Percentiles rank a stretch among this genome's conserved stretches.
phyloP scores from a whole-genome alignment of 2,329 filamentous ascomycete genomes.

The Blastomyces silverae region DNA sequence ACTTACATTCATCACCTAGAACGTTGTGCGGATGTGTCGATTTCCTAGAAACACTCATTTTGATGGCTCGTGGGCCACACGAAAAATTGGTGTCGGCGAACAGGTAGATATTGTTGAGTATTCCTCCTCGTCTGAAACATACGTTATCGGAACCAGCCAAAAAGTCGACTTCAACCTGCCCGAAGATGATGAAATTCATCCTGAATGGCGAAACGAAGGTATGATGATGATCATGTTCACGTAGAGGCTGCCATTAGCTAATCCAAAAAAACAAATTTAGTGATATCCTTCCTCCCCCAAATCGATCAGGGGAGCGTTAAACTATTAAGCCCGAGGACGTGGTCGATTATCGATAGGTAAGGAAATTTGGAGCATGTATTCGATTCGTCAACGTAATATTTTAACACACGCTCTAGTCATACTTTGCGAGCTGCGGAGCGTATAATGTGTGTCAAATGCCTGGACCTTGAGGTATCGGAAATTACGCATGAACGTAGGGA shows the following conservation, averaged over 20 bases:
- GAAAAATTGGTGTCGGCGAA: conserved; percentile 61
- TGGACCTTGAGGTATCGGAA: conserved; percentile 86
- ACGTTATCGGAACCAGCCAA: conserved; percentile 66
- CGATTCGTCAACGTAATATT: not conserved
- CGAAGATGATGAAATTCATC: conserved; percentile 75
- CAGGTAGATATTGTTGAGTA: conserved; percentile 70
- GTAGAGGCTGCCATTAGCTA: conserved; percentile 16
- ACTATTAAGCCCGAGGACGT: conserved; percentile 68
- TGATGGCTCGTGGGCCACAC: conserved; percentile 68
- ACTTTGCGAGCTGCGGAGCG: conserved; percentile 67
- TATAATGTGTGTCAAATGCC: conserved; percentile 71
- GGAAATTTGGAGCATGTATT: conserved; percentile 12
- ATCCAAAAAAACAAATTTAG: conserved; percentile 28
- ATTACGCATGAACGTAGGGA: conserved; percentile 78
- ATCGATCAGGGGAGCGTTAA: conserved; percentile 67
- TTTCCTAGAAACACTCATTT: conserved; percentile 62
- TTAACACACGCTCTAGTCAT: conserved; percentile 39
- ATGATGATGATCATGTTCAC: conserved; percentile 13
- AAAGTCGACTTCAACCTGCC: conserved; percentile 71
- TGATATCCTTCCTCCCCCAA: conserved; percentile 56
- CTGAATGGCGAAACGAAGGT: conserved; percentile 70
- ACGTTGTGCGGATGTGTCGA: conserved; percentile 66
- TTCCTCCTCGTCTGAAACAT: conserved; percentile 66
- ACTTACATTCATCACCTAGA: conserved; percentile 34
- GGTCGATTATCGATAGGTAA: conserved; percentile 67